Conservation (phyloP, 2,329 filamentous ascomycete species). For the Verticillium isaacii region DNA sequence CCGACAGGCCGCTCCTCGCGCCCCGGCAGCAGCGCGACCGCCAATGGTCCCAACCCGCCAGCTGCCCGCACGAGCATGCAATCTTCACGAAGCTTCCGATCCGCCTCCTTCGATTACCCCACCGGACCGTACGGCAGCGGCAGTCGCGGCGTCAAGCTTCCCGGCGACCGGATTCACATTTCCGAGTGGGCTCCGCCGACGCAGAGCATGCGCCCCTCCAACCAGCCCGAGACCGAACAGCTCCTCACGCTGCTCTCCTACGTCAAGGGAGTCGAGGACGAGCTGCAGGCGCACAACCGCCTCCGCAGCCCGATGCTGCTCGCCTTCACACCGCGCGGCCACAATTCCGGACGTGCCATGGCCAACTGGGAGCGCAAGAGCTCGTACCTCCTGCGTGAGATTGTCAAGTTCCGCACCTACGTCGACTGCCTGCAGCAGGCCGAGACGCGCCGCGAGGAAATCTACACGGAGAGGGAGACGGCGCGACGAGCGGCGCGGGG, state of each 20-base stretch:
- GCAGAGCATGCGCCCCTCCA: slow-evolving; percentile 84
- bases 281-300: slow-evolving; percentile 83
- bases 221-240: slow-evolving; percentile 74
- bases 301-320: slow-evolving; percentile 82
- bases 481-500: slow-evolving; percentile 45
- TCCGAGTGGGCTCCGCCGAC: slow-evolving; percentile 85
- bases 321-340: slow-evolving; percentile 80
- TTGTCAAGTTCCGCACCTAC: slow-evolving; percentile 94
- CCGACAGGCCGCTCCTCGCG: slow-evolving; percentile 31
- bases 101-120: slow-evolving; percentile 57
- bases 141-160: slow-evolving; percentile 54
- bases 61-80: slow-evolving; percentile 15
- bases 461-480: slow-evolving; percentile 58
- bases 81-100: slow-evolving; percentile 36
- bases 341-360: slow-evolving; percentile 81
- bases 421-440: slow-evolving; percentile 79
- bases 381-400: slow-evolving; percentile 84
- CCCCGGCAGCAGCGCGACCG: slow-evolving; percentile 45
- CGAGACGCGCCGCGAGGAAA: slow-evolving; percentile 62
- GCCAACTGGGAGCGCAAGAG: slow-evolving; percentile 97
- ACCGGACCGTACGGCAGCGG: slow-evolving; percentile 24
- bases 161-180: slow-evolving; percentile 79
- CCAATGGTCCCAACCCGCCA: slow-evolving; percentile 13
- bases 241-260: slow-evolving; percentile 70
- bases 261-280: slow-evolving; percentile 78